A percentile compares a stretch with the other conserved stretches of the same genome.
Conservation (phyloP, 2,329 filamentous ascomycete genomes). For the Trichoderma asperellum region DNA sequence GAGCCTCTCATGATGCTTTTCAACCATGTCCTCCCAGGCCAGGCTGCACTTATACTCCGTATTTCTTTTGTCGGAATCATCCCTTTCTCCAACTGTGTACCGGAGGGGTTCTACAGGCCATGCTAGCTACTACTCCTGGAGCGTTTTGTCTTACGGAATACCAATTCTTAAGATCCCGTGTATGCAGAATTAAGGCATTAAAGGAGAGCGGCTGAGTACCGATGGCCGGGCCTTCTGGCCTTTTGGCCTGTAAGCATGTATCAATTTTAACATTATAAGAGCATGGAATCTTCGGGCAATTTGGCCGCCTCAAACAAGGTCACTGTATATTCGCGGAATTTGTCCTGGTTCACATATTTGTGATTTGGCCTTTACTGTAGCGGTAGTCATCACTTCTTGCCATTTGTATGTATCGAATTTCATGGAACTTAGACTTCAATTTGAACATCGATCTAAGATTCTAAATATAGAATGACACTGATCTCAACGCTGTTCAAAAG, state of each 20-base stretch:
- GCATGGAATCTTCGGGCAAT: no score
- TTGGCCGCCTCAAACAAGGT: no score
- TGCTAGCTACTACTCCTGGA: neutral
- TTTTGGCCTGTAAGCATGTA: no score
- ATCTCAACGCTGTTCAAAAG: neutral
- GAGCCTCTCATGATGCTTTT: neutral
- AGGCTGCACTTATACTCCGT: neutral
- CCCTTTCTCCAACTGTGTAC: neutral
- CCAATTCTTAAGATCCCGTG: neutral
- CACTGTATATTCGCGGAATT: no score
- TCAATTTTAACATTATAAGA: no score
- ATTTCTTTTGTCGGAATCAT: neutral
- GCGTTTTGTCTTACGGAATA: neutral
- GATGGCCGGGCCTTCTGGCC: no score
- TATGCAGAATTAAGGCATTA: neutral
- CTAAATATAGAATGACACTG: neutral
- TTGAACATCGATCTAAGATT: neutral
- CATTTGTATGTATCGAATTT: neutral
- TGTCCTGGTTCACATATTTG: no score
- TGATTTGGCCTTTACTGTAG: no score
- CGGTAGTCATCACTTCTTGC: no score
- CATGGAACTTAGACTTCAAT: neutral
- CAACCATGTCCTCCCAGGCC: neutral
- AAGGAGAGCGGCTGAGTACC: neutral
- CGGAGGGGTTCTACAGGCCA: neutral